Evolutionary conservation across 163 green algal species (phyloP).

Genomic region (Scenedesmus sp.): DNA sequence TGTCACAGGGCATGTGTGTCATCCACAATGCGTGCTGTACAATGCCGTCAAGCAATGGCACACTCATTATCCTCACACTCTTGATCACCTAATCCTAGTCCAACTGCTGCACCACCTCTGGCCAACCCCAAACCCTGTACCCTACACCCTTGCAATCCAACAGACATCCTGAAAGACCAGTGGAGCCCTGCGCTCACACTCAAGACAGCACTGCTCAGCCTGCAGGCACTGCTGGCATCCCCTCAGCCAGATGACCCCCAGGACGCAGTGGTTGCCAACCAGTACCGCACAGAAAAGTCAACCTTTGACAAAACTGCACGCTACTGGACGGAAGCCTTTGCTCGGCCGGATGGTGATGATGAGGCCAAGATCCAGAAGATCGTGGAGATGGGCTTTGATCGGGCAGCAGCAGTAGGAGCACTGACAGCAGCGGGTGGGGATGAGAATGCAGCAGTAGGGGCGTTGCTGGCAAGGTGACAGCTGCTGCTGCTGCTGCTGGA

Average conservation of each 20-base stretch:
- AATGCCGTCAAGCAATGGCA: no score
- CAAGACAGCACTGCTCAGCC: constrained; percentile 93
- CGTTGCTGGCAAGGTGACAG: constrained; percentile 59
- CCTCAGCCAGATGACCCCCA: constrained; percentile 92
- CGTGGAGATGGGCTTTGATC: constrained; percentile 89
- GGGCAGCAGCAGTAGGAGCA: constrained; percentile 67
- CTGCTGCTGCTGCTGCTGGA: background rate
- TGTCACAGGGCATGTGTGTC: no score
- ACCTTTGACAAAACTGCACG: constrained; percentile 82
- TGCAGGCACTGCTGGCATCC: constrained; percentile 89
- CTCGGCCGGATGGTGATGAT: constrained; percentile 56
- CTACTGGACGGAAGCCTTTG: constrained; percentile 75
- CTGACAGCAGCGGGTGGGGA: constrained; percentile 76
- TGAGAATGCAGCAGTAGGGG: constrained; percentile 86
- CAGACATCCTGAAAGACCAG: constrained; percentile 91
- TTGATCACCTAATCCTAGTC: no score
- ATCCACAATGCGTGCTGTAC: no score
- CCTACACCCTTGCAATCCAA: background rate
- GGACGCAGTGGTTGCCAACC: constrained; percentile 92
- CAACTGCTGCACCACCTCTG: no score
- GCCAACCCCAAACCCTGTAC: background rate
- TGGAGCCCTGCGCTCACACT: constrained; percentile 95
- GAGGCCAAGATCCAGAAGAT: constrained; percentile 72
- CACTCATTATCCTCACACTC: no score
- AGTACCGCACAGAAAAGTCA: constrained; percentile 82